Conservation (phyloP, 2,329 filamentous ascomycete species). For the Orbilia oligospora region DNA sequence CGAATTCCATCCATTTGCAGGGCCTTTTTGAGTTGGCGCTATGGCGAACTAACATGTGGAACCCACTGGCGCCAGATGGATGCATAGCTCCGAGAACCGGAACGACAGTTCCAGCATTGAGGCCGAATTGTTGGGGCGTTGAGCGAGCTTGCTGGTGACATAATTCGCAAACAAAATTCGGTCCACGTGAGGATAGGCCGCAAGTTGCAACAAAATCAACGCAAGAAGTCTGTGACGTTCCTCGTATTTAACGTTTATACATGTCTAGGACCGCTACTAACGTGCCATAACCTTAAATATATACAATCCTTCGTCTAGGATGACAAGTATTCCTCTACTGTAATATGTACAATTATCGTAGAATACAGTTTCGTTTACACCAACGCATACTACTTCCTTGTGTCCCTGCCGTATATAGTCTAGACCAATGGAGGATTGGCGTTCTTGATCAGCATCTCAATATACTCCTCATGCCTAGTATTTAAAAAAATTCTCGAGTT, state of each 20-base stretch:
- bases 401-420: too few relatives aligned
- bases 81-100: neutral
- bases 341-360: neutral
- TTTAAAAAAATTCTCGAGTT: neutral
- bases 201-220: constrained; percentile 3
- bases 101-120: neutral
- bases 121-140: constrained; percentile 5
- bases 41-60: neutral
- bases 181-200: neutral
- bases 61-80: neutral
- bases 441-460: constrained; percentile 73
- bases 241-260: neutral
- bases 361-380: too few relatives aligned
- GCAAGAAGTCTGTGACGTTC: neutral
- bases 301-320: constrained; percentile 6
- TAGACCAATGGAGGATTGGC: constrained; percentile 72
- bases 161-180: neutral
- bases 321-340: neutral
- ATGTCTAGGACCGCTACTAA: neutral
- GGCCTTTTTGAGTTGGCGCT: neutral
- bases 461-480: constrained; percentile 70
- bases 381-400: too few relatives aligned
- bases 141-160: neutral
- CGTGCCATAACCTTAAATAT: neutral
- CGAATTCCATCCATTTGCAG: neutral